Conservation (phyloP, 148 eudicot genomes). For the Vaccinium vitisidaea region DNA sequence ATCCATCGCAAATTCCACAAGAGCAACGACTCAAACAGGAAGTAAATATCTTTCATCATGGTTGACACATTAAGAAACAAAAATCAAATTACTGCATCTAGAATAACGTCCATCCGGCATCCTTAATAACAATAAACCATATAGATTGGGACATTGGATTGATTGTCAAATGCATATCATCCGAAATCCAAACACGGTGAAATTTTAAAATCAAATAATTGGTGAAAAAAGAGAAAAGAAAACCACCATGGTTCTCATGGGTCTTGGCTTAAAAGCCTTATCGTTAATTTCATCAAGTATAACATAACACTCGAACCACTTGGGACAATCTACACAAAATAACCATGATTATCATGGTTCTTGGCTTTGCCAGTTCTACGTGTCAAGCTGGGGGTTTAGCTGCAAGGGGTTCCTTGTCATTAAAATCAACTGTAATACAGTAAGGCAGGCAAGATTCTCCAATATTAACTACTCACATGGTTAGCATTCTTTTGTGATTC, state of each 20-base stretch:
- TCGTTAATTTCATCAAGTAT: too few relatives aligned
- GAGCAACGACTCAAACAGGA: neutral
- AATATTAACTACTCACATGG: constrained; percentile 41
- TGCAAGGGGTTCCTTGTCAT: neutral
- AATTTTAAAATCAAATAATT: constrained; percentile 1
- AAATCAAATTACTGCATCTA: neutral
- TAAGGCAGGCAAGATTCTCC: neutral
- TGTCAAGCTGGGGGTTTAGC: neutral
- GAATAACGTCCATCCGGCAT: neutral
- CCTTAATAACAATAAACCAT: neutral
- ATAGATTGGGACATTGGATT: neutral
- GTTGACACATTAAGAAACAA: neutral
- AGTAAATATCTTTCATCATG: constrained; percentile 1
- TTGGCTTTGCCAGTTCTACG: neutral
- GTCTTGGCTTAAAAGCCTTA: too few relatives aligned
- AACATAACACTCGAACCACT: too few relatives aligned
- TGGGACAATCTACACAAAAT: too few relatives aligned
- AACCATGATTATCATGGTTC: neutral
- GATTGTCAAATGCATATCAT: neutral
- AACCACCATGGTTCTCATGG: neutral
- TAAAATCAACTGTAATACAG: neutral
- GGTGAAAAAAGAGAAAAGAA: neutral
- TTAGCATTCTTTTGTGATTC: constrained; percentile 73
- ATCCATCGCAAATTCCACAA: neutral
- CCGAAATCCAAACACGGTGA: neutral